Evolutionary conservation across 345 rosid genomes (phyloP), one percentile per base, ranked within the genome.

Genomic region (Linum tenue): DNA sequence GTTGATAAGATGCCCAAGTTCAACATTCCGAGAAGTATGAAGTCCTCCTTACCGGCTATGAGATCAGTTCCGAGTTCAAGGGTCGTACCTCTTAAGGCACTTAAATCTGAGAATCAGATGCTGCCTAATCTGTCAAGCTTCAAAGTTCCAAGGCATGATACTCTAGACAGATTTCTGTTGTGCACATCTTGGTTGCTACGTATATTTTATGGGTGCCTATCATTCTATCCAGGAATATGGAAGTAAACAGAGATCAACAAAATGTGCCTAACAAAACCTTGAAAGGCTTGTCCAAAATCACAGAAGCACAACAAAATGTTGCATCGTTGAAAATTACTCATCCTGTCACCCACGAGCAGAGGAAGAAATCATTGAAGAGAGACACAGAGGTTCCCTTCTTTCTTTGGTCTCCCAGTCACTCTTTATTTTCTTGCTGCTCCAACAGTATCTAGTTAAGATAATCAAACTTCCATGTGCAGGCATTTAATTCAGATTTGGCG

Each of bases 361-460:
- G 60, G 59, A 75, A 73, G 70, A 61, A 69, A 68, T 82, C 88
- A 62, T 75, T 90, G 64, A 94, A 94, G 71, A 75, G 99, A 62
- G 90, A 90, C 84, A 75, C 71, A 51, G 85, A 85, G 92, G 91
- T 90, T 70, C 65, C 15, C n/a, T 56, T 56, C 68, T 64, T 56
- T 63, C 11, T 57, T 63, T 57, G 41, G 43, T 65, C 72, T 76
- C 22, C 36, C 14, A 3, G 38, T 8, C 1, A 12, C 31, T 55
- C 12, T 10, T 31, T 14, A 36, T n/a, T 37, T 36, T 67, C 12
- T 55, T 40, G 16, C 42, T 37, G n/a, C 36, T 62, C 50, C 22
- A 50, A 15, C 64, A 43, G 44, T 15, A 8, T 41, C 35, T 37
- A 36, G 63, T 17, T 61, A 7, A 64, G 39, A 39, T 17, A 31